These are phyloP conservation scores for Eremochloa ophiuroides DNA, from an alignment of 176 grass and related monocot genomes.

Conservation along the genomic window DNA sequence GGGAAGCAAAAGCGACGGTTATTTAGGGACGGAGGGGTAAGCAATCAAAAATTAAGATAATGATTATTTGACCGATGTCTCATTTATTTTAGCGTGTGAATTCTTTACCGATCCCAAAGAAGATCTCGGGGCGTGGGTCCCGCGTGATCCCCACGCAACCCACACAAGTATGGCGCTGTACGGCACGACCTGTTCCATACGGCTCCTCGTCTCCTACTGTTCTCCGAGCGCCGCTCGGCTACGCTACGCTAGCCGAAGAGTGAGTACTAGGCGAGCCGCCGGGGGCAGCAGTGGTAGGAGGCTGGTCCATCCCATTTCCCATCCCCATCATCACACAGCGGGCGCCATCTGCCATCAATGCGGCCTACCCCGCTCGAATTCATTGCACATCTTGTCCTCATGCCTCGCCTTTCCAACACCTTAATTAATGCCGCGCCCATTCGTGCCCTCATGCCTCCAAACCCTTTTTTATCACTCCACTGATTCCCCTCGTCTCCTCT, in stretches of 20 bases:
- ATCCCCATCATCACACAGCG: slow-evolving; percentile 34
- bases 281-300: not conserved
- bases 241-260: not conserved
- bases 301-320: too few species aligned
- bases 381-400: slow-evolving; percentile 56
- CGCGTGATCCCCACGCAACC: slow-evolving; percentile 1
- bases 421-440: slow-evolving; percentile 42
- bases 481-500: not conserved
- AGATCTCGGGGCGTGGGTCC: slow-evolving; percentile 38
- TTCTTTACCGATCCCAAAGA: slow-evolving; percentile 48
- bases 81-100: not conserved
- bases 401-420: slow-evolving; percentile 48
- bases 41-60: too few species aligned
- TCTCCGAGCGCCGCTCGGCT: not conserved
- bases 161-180: not conserved
- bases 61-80: too few species aligned
- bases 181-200: not conserved
- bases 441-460: slow-evolving; percentile 8
- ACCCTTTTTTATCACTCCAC: not conserved
- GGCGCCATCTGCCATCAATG: slow-evolving; percentile 40
- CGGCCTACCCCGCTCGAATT: slow-evolving; percentile 26
- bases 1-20: too few species aligned
- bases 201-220: not conserved
- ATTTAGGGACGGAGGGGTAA: too few species aligned
- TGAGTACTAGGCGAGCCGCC: too few species aligned